phyloP scores from a whole-genome alignment of 495 filamentous ascomycete genomes.

The Pyrenopolyporus hunteri region DNA sequence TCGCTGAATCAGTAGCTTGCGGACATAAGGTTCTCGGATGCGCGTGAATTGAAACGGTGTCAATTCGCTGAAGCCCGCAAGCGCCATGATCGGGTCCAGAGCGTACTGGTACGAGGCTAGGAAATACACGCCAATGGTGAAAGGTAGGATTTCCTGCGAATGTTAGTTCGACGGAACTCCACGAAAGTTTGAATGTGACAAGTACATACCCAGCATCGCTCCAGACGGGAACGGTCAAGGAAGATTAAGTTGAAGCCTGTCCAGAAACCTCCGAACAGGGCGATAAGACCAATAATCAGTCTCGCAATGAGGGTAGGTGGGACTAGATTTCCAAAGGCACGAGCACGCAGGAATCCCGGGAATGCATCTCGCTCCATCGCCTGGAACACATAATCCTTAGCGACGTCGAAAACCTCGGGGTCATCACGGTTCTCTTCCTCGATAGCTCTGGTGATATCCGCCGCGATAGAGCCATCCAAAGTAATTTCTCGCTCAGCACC shows the following conservation, averaged over 20 bases:
- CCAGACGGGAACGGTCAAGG: constrained; percentile 73
- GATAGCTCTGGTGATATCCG: constrained; percentile 79
- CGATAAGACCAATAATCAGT: constrained; percentile 81
- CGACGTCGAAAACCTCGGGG: constrained; percentile 94
- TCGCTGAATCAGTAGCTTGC: constrained; percentile 79
- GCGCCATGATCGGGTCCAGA: constrained; percentile 87
- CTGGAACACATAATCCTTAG: constrained; percentile 99
- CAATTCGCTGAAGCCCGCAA: constrained; percentile 92
- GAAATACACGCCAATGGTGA: constrained; percentile 85
- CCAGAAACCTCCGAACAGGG: constrained; percentile 93
- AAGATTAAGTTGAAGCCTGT: constrained; percentile 91
- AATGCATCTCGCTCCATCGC: constrained; percentile 99
- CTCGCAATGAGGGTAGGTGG: constrained; percentile 84
- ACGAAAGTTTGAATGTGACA: neutral
- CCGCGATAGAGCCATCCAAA: constrained; percentile 82
- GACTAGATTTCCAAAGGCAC: constrained; percentile 93
- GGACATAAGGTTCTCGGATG: constrained; percentile 87
- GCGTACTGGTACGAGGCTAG: constrained; percentile 92
- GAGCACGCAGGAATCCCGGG: constrained; percentile 91
- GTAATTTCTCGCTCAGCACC: constrained; percentile 95
- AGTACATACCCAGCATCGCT: constrained; percentile 78
- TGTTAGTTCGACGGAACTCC: constrained; percentile 1
- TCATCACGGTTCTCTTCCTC: constrained; percentile 92
- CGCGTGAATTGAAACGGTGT: constrained; percentile 88
- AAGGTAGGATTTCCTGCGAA: constrained; percentile 91